phyloP scores from a whole-genome alignment of 805 yeast species.

The Barnettozyma populi region DNA sequence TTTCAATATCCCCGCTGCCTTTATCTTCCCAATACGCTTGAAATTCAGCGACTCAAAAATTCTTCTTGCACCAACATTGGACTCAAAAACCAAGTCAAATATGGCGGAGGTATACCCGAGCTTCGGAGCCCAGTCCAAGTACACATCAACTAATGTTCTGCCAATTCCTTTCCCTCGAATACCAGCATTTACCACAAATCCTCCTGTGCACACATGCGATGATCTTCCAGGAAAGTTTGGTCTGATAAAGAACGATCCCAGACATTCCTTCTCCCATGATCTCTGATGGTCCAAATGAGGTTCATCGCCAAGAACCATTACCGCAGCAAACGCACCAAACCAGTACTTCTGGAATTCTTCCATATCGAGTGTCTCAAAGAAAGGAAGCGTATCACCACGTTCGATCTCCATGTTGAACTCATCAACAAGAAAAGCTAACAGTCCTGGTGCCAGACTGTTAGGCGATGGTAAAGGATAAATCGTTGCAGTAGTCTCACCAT shows the following conservation, averaged over 20 bases:
- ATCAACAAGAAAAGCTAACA: slow-evolving; percentile 77
- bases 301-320: slow-evolving; percentile 73
- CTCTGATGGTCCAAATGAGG: slow-evolving; percentile 43
- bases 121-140: slow-evolving; percentile 84
- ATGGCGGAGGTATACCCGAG: slow-evolving; percentile 81
- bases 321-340: slow-evolving; percentile 84
- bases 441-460: slow-evolving; percentile 67
- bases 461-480: slow-evolving; percentile 76
- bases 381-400: slow-evolving; percentile 82
- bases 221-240: slow-evolving; percentile 93
- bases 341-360: slow-evolving; percentile 80
- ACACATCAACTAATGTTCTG: slow-evolving; percentile 74
- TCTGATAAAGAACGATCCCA: slow-evolving; percentile 80
- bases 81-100: slow-evolving; percentile 83
- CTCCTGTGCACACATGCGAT: slow-evolving; percentile 88
- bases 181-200: slow-evolving; percentile 86
- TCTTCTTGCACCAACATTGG: slow-evolving; percentile 76
- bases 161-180: slow-evolving; percentile 92
- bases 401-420: slow-evolving; percentile 92
- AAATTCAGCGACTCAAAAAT: slow-evolving; percentile 75
- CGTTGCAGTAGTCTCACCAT: slow-evolving; percentile 89
- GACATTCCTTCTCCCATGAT: slow-evolving; percentile 90
- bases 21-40: slow-evolving; percentile 71
- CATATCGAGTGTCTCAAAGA: slow-evolving; percentile 70
- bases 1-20: slow-evolving; percentile 83